Base-by-base conservation (phyloP, 1,284 basidiomycete genomes). In the Apiotrichum montevideense region DNA sequence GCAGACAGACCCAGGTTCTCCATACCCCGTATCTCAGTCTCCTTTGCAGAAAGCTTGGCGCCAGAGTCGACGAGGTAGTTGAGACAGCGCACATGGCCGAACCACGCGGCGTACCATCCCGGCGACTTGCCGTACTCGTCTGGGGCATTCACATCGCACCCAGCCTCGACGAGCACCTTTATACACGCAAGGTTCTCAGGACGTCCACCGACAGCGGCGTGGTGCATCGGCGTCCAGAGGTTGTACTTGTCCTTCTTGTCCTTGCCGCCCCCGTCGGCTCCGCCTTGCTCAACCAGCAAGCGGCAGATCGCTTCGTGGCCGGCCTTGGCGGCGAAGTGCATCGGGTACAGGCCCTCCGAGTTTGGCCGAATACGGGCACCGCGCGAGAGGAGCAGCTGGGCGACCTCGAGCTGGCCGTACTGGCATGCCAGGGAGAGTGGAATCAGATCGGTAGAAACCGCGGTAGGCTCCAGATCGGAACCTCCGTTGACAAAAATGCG, bases 221-320 rank as follows among this genome's bases (percentile, higher is more conserved):
- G 95, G 73, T 96, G 94, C 50, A 98, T 81, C 21, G 96, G 95
- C 6, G 95, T 98, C 93, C 96, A 98, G 72, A 95, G 89, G 69
- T 96, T 91, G 76, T 94, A 93, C 63, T 96, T 98, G 80, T 99
- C 95, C 4, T 87, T 85, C 32, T 85, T 81, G 72, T 98, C 91
- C 84, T 90, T 90, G 7, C 88, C 89, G 29, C 77, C 66, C 53
- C 76, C 69, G 57, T 75, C 66, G 6, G 68, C 57, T 44, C 75
- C 77, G 21, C 76, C 75, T 45, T 75, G 69, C 8, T 88, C 85
- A 4, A 93, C 79, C n/a, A 99, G 84, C 8, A 95, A 75, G 55
- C 79, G 81, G 68, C 94, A 90, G 32, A 96, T 85, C 33, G 86
- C 84, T 4, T 83, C 83, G 68, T 97, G 94, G 1, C 96, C 96